Evolutionary conservation across 192 early-diverging fungal species (phyloP).

Genomic region (Neocallimastix lanati): DNA sequence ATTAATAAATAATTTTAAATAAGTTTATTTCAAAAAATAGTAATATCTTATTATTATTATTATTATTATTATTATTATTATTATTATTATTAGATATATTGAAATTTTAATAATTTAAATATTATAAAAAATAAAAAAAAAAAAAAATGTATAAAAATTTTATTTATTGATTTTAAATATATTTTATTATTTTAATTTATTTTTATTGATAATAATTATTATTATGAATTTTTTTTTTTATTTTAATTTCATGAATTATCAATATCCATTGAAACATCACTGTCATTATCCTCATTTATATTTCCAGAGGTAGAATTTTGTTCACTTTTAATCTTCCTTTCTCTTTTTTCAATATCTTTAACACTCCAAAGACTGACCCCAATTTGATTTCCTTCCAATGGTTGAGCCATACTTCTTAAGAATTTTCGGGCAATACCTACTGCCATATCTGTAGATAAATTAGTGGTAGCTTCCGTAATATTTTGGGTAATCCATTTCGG

Average conservation of each 20-base stretch:
- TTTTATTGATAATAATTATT: too few species aligned
- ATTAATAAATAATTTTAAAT: too few species aligned
- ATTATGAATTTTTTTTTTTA: too few species aligned
- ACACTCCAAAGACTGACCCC: slow-evolving; percentile 67
- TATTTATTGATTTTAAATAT: too few species aligned
- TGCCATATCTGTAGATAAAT: slow-evolving; percentile 95
- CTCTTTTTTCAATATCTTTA: not conserved
- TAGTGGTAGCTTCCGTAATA: slow-evolving; percentile 71
- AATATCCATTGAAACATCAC: not conserved
- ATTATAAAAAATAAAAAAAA: too few species aligned
- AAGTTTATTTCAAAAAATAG: too few species aligned
- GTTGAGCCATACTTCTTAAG: slow-evolving; percentile 87
- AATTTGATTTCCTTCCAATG: slow-evolving; percentile 65
- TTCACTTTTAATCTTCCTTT: not conserved
- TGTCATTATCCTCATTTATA: not conserved
- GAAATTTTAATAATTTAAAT: too few species aligned
- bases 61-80: too few species aligned
- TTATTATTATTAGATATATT: too few species aligned
- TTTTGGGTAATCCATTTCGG: slow-evolving; percentile 91
- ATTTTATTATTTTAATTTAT: too few species aligned
- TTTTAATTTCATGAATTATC: not conserved
- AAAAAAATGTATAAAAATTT: too few species aligned
- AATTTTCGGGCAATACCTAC: slow-evolving; percentile 79
- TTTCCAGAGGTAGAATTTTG: not conserved
- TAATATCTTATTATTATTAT: too few species aligned